These are phyloP conservation scores for Pelargonium hybrid DNA, from an alignment of 441 rosid species.

Conservation along the genomic window DNA sequence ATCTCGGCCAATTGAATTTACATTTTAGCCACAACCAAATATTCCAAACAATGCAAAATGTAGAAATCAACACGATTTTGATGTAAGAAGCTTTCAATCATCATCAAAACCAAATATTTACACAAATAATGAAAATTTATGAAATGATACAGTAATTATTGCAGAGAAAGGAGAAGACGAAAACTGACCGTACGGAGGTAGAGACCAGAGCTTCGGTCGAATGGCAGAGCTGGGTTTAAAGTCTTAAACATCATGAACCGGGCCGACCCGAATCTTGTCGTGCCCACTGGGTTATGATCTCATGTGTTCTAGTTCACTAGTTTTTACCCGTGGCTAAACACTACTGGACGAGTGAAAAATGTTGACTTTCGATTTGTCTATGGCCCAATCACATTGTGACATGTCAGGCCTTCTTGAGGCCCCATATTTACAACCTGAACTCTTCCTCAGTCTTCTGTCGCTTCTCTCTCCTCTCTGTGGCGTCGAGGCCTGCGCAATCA, in stretches of 20 bases:
- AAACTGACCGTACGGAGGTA: background rate
- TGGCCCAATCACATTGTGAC: conserved; percentile 32
- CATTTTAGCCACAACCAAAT: background rate
- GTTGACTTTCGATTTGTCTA: conserved; percentile 22
- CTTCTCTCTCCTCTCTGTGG: conserved; percentile 13
- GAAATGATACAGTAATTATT: background rate
- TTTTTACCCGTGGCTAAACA: conserved; percentile 21
- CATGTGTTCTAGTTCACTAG: conserved; percentile 24
- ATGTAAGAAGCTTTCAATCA: background rate
- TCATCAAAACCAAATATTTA: background rate
- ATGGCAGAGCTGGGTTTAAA: no score
- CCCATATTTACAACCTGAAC: conserved; percentile 46
- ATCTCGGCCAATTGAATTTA: background rate
- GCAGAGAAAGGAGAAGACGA: background rate
- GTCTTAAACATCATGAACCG: no score
- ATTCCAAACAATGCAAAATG: background rate
- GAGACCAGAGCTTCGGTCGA: background rate
- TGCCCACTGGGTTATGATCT: conserved; percentile 20
- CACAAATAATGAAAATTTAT: background rate
- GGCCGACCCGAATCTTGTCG: conserved; percentile 11
- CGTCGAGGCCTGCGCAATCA: conserved; percentile 19
- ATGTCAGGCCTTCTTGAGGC: conserved; percentile 36
- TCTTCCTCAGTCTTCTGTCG: conserved; percentile 22
- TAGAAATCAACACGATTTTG: background rate
- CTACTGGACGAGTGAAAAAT: background rate